phyloP scores from a whole-genome alignment of 257 asterid genomes.

The Solanum sitiens region DNA sequence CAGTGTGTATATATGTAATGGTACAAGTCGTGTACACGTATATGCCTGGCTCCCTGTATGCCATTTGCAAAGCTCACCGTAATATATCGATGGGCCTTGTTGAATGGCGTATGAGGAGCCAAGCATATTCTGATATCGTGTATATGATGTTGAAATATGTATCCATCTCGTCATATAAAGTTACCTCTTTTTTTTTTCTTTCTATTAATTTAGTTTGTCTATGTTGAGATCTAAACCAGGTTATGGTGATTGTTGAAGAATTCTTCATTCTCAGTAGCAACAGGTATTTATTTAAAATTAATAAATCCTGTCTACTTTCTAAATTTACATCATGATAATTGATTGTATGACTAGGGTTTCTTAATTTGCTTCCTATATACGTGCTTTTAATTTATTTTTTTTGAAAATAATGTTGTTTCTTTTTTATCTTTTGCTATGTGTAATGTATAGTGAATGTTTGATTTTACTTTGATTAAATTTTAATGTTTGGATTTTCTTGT shows the following conservation, averaged over 20 bases:
- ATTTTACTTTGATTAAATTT: not conserved
- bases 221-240: not conserved
- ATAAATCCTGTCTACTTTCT: not conserved
- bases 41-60: constrained; percentile 99
- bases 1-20: not conserved
- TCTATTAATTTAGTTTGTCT: not conserved
- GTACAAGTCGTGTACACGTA: constrained; percentile 5
- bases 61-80: constrained; percentile 85
- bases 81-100: constrained; percentile 53
- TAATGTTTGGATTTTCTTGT: not conserved
- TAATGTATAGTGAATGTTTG: not conserved
- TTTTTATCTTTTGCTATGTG: not conserved
- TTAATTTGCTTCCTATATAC: not conserved
- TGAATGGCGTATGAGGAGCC: constrained; percentile 99
- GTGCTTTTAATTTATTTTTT: not conserved
- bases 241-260: not conserved
- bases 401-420: not conserved
- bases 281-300: not conserved
- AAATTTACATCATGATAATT: not conserved
- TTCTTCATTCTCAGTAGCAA: not conserved
- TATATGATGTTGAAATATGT: not conserved
- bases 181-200: not conserved
- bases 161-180: not conserved
- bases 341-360: not conserved
- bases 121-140: constrained; percentile 53